phyloP scores from a whole-genome alignment of 2,329 filamentous ascomycete species.

The Phoma sp. region DNA sequence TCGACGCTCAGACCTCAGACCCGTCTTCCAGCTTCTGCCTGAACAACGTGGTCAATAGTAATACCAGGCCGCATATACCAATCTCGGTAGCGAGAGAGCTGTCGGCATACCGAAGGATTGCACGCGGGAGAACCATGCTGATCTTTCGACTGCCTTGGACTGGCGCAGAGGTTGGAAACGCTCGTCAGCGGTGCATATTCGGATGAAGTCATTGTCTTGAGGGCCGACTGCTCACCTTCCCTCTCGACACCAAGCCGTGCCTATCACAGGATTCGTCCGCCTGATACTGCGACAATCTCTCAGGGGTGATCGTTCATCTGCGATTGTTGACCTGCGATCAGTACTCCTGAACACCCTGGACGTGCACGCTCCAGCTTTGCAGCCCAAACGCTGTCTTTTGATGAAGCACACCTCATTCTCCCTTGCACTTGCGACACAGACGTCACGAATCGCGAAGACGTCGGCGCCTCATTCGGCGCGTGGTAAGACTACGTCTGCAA shows the following conservation, averaged over 20 bases:
- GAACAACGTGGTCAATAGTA: constrained; percentile 22
- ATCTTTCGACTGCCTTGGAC: constrained; percentile 27
- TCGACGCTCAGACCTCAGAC: neutral
- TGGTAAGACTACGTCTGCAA: constrained; percentile 24
- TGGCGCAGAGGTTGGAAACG: constrained; percentile 15
- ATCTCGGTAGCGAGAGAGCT: constrained; percentile 37
- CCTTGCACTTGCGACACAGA: constrained; percentile 17
- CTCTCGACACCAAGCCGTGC: constrained; percentile 8
- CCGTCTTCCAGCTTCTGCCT: neutral
- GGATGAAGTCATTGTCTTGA: constrained; percentile 32
- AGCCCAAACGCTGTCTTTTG: constrained; percentile 22
- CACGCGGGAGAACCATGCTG: constrained; percentile 30
- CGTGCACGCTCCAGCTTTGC: constrained; percentile 19
- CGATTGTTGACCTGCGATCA: constrained; percentile 18
- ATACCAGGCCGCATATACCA: constrained; percentile 23
- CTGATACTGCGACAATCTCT: constrained; percentile 12
- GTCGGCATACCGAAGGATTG: constrained; percentile 20
- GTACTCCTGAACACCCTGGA: constrained; percentile 13
- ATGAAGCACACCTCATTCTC: constrained; percentile 23
- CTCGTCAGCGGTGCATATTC: constrained; percentile 13
- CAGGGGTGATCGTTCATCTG: neutral
- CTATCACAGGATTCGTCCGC: constrained; percentile 22
- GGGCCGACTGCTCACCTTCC: constrained; percentile 21
- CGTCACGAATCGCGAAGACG: constrained; percentile 16
- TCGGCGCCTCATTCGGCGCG: constrained; percentile 25